phyloP scores from a whole-genome alignment of 345 rosid species.

The Ceriops tagal region DNA sequence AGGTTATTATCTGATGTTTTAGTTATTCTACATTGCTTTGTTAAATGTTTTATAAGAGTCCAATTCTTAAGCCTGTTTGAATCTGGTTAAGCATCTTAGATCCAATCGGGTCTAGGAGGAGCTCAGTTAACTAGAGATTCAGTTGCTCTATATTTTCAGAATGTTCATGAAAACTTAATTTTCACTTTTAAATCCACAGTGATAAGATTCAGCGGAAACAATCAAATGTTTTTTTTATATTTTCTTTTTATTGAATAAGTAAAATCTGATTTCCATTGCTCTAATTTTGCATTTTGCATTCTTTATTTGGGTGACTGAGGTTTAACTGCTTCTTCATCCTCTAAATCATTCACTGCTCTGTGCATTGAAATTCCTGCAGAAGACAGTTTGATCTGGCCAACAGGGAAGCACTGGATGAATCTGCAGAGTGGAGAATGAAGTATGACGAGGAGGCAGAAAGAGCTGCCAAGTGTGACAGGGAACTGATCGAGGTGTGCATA shows the following conservation, averaged over 20 bases:
- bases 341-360: neutral
- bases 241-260: neutral
- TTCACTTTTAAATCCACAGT: neutral
- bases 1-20: neutral
- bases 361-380: slow-evolving; percentile 36
- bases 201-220: neutral
- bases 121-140: neutral
- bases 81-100: neutral
- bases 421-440: slow-evolving; percentile 87
- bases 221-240: neutral
- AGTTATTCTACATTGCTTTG: neutral
- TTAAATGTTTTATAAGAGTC: too few species aligned
- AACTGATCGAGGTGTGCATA: slow-evolving; percentile 49
- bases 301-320: slow-evolving; percentile 1
- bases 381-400: slow-evolving; percentile 87
- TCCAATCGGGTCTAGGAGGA: neutral
- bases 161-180: neutral
- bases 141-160: neutral
- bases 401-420: slow-evolving; percentile 91
- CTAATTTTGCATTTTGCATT: neutral
- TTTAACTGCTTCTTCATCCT: neutral
- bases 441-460: slow-evolving; percentile 64
- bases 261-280: neutral
- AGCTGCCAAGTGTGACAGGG: slow-evolving; percentile 54
- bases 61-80: too few species aligned